phyloP scores from a whole-genome alignment of 2,329 filamentous ascomycete genomes.

The Endothia cerciana region DNA sequence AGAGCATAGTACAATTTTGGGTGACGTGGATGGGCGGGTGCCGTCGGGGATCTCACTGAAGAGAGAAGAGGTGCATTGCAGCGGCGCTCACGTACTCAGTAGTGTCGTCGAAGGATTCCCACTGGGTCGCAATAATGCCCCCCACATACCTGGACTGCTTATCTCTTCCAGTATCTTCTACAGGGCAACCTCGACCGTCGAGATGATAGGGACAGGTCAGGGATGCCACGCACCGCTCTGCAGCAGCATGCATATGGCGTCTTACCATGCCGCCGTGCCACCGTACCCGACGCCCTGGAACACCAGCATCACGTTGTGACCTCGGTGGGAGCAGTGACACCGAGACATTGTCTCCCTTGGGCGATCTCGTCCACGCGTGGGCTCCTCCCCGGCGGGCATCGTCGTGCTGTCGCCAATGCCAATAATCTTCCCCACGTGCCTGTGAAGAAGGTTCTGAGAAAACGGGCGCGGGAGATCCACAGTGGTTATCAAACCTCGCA shows the following conservation, averaged over 20 bases:
- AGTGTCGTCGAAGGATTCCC: constrained; percentile 1
- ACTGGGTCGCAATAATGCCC: neutral
- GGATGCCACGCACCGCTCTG: too few species aligned
- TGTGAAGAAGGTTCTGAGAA: neutral
- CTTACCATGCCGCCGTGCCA: neutral
- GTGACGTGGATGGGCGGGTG: too few species aligned
- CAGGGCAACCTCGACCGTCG: neutral
- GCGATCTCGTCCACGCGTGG: neutral
- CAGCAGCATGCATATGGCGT: neutral
- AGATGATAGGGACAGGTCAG: too few species aligned
- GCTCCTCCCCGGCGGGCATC: neutral
- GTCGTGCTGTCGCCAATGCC: neutral
- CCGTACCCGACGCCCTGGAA: neutral
- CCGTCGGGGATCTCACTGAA: too few species aligned
- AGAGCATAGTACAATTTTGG: neutral
- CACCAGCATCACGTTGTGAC: neutral
- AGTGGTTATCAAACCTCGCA: neutral
- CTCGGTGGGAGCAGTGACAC: neutral
- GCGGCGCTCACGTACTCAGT: neutral
- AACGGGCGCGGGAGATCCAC: constrained; percentile 2
- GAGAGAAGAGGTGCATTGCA: neutral
- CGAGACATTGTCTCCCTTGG: neutral
- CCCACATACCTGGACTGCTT: neutral
- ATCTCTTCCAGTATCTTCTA: neutral
- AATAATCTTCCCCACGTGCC: neutral